A percentile compares a stretch with the other conserved stretches of the same genome.
Evolutionary conservation across 352 stramenopile species (phyloP).

Genomic region (Phytophthora hibernalis): DNA sequence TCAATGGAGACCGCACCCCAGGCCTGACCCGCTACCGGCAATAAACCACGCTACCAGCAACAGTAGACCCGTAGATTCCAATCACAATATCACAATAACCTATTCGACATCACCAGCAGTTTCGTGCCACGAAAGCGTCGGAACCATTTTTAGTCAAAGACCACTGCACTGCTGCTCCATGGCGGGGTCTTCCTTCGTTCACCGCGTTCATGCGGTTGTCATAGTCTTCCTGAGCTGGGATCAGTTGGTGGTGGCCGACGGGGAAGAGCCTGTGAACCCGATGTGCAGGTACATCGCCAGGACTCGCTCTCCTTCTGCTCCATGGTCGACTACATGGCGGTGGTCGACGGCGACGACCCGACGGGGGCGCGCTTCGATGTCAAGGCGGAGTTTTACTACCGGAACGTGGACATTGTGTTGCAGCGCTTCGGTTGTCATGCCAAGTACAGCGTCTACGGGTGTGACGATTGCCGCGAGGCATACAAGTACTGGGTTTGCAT

Average conservation of each 20-base stretch:
- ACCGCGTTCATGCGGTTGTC: not conserved
- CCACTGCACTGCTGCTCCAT: not conserved
- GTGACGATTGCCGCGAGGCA: slow-evolving; percentile 84
- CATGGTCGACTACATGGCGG: slow-evolving; percentile 84
- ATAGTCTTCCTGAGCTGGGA: not conserved
- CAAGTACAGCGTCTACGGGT: slow-evolving; percentile 84
- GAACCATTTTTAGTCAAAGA: slow-evolving; percentile 21
- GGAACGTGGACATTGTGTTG: slow-evolving; percentile 83
- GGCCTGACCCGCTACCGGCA: slow-evolving; percentile 36
- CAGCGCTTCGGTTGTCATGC: slow-evolving; percentile 83
- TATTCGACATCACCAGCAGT: slow-evolving; percentile 23
- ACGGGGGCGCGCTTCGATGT: slow-evolving; percentile 59
- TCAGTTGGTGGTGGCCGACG: slow-evolving; percentile 22
- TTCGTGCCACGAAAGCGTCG: slow-evolving; percentile 14
- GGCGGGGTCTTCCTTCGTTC: not conserved
- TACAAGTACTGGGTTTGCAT: slow-evolving; percentile 92
- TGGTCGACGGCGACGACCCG: slow-evolving; percentile 65
- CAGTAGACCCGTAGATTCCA: not conserved
- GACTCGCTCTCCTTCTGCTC: slow-evolving; percentile 82
- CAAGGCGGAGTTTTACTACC: slow-evolving; percentile 78
- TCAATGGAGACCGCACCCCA: slow-evolving; percentile 33
- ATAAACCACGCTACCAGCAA: slow-evolving; percentile 5
- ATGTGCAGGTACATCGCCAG: slow-evolving; percentile 57
- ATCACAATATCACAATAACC: slow-evolving; percentile 12
- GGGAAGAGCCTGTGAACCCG: slow-evolving; percentile 55